Conservation (phyloP, 352 stramenopile genomes). For the Proteromonas lacertae region DNA sequence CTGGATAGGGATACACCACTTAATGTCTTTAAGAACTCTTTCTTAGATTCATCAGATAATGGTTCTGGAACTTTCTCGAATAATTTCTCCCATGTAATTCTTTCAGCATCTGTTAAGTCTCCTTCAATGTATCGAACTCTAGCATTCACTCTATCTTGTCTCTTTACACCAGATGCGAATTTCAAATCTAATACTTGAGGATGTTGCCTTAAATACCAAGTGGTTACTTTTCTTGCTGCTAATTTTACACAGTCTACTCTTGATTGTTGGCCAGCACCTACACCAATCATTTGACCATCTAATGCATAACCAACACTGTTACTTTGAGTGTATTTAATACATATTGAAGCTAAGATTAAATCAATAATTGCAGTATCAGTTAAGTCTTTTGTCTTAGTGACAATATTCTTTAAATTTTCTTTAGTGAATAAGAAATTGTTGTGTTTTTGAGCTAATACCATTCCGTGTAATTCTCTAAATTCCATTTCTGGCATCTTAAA, state of each 20-base stretch:
- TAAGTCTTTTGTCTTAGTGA: conserved; percentile 42
- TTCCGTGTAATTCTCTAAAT: conserved; percentile 85
- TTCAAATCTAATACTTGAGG: conserved; percentile 60
- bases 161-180: conserved; percentile 86
- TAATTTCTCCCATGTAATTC: conserved; percentile 57
- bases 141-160: conserved; percentile 93
- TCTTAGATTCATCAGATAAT: conserved; percentile 66
- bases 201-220: conserved; percentile 93
- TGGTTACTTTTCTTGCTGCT: conserved; percentile 73
- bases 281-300: conserved; percentile 95
- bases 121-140: conserved; percentile 95
- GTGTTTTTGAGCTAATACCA: conserved; percentile 80
- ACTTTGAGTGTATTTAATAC: conserved; percentile 96
- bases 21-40: conserved; percentile 48
- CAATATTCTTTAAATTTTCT: conserved; percentile 54
- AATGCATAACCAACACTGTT: conserved; percentile 96
- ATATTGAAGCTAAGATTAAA: conserved; percentile 88
- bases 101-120: conserved; percentile 80
- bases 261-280: conserved; percentile 93
- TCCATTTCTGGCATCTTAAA: conserved; percentile 66
- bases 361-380: conserved; percentile 66
- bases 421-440: conserved; percentile 78
- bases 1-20: conserved; percentile 66
- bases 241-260: conserved; percentile 98
- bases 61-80: conserved; percentile 67